These are phyloP conservation scores for Pythium sp. DNA, from an alignment of 352 stramenopile genomes.

Conservation along the genomic window DNA sequence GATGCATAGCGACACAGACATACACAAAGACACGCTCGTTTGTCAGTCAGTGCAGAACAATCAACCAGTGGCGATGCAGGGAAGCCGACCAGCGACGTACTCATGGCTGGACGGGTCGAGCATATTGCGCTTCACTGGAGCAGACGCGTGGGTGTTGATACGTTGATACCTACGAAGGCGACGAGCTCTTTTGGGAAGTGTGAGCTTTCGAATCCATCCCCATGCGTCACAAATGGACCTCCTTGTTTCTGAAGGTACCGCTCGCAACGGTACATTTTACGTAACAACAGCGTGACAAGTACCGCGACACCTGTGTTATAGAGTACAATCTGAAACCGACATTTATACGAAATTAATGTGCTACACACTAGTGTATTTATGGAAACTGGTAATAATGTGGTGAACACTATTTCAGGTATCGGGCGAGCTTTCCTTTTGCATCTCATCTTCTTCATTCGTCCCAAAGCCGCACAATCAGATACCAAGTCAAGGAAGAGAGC, in stretches of 20 bases:
- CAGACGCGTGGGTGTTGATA: background rate
- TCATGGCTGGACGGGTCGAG: slow-evolving; percentile 10
- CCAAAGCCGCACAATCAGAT: background rate
- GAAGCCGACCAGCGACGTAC: slow-evolving; percentile 3
- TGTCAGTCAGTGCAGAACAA: background rate
- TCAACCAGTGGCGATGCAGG: background rate
- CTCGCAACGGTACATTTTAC: background rate
- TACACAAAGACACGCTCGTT: background rate
- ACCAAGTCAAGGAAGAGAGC: background rate
- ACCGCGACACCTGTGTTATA: too few species aligned
- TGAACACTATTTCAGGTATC: background rate
- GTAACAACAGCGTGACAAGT: background rate
- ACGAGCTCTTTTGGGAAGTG: background rate
- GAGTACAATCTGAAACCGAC: background rate
- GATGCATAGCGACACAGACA: background rate
- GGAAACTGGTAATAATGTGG: background rate
- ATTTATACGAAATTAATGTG: background rate
- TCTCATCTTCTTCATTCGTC: slow-evolving; percentile 5
- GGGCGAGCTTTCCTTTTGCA: background rate
- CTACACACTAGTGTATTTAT: background rate
- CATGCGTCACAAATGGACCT: slow-evolving; percentile 4
- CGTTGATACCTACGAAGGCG: background rate
- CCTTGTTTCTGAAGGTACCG: background rate
- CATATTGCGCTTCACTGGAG: slow-evolving; percentile 4
- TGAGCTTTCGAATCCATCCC: slow-evolving; percentile 5